Conservation (phyloP, 202 grass and related monocot species). For the Hordeum pubiflorum region DNA sequence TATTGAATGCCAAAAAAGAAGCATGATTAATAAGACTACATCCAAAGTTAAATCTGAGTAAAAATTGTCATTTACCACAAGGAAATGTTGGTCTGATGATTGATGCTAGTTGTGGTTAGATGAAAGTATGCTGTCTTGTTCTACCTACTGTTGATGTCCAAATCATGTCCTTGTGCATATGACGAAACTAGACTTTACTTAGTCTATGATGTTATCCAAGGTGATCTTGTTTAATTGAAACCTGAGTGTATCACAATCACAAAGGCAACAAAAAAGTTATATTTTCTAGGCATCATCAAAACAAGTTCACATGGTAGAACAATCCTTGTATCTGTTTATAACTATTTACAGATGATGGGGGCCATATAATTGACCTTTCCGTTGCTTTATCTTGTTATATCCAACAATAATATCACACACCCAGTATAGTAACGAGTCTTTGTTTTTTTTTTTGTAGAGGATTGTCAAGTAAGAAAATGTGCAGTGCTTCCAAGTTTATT, state of each 20-base stretch:
- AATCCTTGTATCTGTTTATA: background rate
- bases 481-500: slow-evolving; percentile 13
- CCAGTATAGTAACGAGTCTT: background rate
- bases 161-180: background rate
- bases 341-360: slow-evolving; percentile 5
- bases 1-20: background rate
- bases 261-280: background rate
- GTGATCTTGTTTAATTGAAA: background rate
- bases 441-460: background rate
- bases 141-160: background rate
- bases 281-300: background rate
- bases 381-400: background rate
- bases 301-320: slow-evolving; percentile 19
- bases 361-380: background rate
- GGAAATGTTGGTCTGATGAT: background rate
- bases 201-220: background rate
- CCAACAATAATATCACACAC: background rate
- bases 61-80: background rate
- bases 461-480: background rate
- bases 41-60: background rate
- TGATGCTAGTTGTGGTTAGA: background rate
- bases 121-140: background rate
- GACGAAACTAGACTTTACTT: background rate
- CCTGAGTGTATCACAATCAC: background rate
- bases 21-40: background rate